phyloP scores from a whole-genome alignment of 2,329 filamentous ascomycete species.

The Talaromyces sp. region DNA sequence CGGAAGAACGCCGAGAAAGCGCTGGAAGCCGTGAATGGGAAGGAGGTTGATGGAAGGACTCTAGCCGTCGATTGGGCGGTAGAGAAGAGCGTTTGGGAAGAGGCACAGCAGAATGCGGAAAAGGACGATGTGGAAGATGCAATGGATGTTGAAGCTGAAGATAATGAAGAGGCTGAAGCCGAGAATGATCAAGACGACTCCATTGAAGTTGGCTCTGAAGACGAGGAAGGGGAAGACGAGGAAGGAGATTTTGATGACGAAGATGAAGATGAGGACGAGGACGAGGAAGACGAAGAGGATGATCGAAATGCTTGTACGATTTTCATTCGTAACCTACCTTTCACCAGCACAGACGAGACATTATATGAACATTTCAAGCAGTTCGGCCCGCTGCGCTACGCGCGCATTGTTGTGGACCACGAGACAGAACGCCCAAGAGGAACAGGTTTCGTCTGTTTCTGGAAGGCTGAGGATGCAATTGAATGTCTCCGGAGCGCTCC shows the following conservation, averaged over 20 bases:
- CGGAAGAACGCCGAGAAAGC: constrained; percentile 89
- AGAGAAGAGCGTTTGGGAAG: constrained; percentile 81
- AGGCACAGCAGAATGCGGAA: constrained; percentile 39
- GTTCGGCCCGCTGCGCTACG: constrained; percentile 87
- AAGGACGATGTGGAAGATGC: constrained; percentile 26
- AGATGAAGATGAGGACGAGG: constrained; percentile 42
- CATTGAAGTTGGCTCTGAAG: constrained; percentile 36
- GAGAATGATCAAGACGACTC: constrained; percentile 42
- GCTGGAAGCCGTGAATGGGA: constrained; percentile 80
- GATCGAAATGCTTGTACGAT: constrained; percentile 67
- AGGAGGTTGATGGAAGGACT: constrained; percentile 78
- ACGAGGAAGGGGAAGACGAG: constrained; percentile 43
- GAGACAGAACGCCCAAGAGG: constrained; percentile 82
- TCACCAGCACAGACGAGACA: constrained; percentile 75
- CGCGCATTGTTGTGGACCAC: constrained; percentile 82
- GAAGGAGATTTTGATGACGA: constrained; percentile 42
- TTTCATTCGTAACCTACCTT: constrained; percentile 92
- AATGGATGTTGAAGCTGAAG: constrained; percentile 16
- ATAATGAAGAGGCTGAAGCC: constrained; percentile 37
- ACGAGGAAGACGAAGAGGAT: constrained; percentile 47
- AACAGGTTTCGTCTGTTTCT: constrained; percentile 94
- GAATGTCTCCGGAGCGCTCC: constrained; percentile 74
- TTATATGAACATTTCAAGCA: constrained; percentile 81
- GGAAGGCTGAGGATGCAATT: constrained; percentile 69
- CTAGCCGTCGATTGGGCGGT: constrained; percentile 97